A percentile compares a stretch with the other conserved stretches of the same genome.
Conservation (phyloP, 176 grass and related monocot genomes). For the Zoysia pacifica region DNA sequence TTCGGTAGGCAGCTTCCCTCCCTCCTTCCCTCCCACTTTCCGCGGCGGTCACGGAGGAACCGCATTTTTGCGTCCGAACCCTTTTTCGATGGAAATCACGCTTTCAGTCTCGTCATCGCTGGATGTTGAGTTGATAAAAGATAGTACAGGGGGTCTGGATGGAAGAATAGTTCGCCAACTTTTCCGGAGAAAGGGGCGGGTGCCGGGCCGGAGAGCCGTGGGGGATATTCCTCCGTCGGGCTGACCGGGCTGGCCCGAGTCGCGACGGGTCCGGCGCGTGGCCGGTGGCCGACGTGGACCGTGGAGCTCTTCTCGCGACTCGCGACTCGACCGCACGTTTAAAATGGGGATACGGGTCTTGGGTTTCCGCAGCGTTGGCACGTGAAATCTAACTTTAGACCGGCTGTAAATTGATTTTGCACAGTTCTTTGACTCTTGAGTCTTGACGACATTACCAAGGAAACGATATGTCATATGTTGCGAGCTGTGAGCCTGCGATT, state of each 20-base stretch:
- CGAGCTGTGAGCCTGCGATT: not conserved
- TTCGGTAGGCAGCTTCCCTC: conserved; percentile 16
- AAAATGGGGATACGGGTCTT: not conserved
- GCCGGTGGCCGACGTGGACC: not conserved
- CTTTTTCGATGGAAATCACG: not conserved
- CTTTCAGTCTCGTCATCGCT: too few relatives aligned
- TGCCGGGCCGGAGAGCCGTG: not conserved
- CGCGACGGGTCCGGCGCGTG: not conserved
- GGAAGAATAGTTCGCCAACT: not conserved
- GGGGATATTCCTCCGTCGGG: conserved; percentile 43
- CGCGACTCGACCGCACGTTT: conserved; percentile 44
- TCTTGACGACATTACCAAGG: not conserved
- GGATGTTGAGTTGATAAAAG: rapidly evolving
- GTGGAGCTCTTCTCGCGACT: not conserved
- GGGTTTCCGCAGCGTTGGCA: not conserved
- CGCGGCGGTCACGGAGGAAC: rapidly evolving
- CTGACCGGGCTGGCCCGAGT: conserved; percentile 36
- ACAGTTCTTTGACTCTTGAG: not conserved
- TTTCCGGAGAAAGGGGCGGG: conserved; percentile 20
- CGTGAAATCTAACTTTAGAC: not conserved
- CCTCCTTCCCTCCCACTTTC: not conserved
- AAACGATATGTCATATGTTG: not conserved
- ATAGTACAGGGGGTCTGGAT: rapidly evolving
- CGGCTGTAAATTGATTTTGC: not conserved
- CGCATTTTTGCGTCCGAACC: rapidly evolving